Conservation (phyloP, 2,329 filamentous ascomycete species). For the Zalaria obscura region DNA sequence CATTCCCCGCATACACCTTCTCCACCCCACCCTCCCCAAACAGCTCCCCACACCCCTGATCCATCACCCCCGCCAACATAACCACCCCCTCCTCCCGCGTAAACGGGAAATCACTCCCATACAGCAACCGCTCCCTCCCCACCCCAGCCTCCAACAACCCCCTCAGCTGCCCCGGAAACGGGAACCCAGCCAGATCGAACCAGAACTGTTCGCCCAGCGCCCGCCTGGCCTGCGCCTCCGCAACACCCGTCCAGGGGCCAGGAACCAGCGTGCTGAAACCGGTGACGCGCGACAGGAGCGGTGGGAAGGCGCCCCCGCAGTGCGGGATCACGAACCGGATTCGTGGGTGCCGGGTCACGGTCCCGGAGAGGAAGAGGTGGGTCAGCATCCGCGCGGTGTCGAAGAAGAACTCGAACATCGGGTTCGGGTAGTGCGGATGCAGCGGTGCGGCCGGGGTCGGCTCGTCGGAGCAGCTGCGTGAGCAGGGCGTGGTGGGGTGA, state of each 20-base stretch:
- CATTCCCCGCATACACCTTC: conserved; percentile 26
- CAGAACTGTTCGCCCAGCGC: conserved; percentile 30
- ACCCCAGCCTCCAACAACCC: conserved; percentile 29
- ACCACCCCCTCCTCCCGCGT: conserved; percentile 26
- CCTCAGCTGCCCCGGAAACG: conserved; percentile 34
- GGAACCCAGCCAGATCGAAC: conserved; percentile 39
- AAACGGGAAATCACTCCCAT: conserved; percentile 40
- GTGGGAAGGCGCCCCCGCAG: conserved; percentile 30
- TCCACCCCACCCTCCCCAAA: conserved; percentile 21
- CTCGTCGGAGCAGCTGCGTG: background rate
- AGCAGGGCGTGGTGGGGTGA: conserved; percentile 38
- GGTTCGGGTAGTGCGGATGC: conserved; percentile 23
- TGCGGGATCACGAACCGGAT: conserved; percentile 36
- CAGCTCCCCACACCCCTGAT: conserved; percentile 23
- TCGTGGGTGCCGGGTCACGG: conserved; percentile 29
- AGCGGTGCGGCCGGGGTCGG: conserved; percentile 22
- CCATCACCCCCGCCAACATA: conserved; percentile 25
- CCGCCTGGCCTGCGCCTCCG: conserved; percentile 15
- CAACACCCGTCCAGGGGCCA: conserved; percentile 14
- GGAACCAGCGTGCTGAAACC: conserved; percentile 24
- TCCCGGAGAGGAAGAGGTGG: conserved; percentile 35
- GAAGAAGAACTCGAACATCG: conserved; percentile 39
- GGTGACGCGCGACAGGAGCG: conserved; percentile 30
- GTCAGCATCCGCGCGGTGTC: conserved; percentile 35
- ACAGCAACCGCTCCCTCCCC: conserved; percentile 30